Evolutionary conservation across 73 alveolate genomes (phyloP).

Genomic region (Stentor coeruleus): DNA sequence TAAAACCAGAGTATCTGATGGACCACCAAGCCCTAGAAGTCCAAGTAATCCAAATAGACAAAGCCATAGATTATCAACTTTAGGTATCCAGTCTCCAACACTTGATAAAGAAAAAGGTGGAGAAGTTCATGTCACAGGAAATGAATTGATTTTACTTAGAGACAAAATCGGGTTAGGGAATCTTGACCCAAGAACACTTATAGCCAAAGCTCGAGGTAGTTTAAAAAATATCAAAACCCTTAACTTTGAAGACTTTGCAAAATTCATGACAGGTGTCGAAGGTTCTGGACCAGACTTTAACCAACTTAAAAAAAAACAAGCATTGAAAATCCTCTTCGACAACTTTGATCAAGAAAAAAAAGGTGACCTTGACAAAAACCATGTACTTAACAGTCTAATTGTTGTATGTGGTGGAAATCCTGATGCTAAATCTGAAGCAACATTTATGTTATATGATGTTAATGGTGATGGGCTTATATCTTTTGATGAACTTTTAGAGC

Average conservation of each 20-base stretch:
- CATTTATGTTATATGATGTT: not conserved
- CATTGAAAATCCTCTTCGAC: not conserved
- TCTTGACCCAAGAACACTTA: not conserved
- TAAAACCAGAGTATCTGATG: not conserved
- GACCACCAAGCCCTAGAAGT: not conserved
- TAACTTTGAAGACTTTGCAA: slow-evolving; percentile 5
- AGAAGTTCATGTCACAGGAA: not conserved
- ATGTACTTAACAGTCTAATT: not conserved
- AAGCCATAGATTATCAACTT: too few relatives aligned
- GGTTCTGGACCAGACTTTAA: not conserved
- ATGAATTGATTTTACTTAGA: not conserved
- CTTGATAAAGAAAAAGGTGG: not conserved
- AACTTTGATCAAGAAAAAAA: not conserved
- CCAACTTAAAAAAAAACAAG: not conserved
- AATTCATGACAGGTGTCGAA: not conserved
- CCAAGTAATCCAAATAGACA: not conserved
- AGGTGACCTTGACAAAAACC: not conserved
- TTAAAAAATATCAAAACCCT: not conserved
- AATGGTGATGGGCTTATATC: slow-evolving; percentile 21
- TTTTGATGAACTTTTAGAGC: not conserved
- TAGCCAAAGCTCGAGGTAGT: not conserved
- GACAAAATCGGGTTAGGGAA: not conserved
- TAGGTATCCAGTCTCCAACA: not conserved
- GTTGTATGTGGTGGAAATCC: not conserved
- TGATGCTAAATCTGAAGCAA: slow-evolving; percentile 13